These are phyloP conservation scores for Rubia balearica DNA, from an alignment of 305 asterid genomes.

Conservation along the genomic window DNA sequence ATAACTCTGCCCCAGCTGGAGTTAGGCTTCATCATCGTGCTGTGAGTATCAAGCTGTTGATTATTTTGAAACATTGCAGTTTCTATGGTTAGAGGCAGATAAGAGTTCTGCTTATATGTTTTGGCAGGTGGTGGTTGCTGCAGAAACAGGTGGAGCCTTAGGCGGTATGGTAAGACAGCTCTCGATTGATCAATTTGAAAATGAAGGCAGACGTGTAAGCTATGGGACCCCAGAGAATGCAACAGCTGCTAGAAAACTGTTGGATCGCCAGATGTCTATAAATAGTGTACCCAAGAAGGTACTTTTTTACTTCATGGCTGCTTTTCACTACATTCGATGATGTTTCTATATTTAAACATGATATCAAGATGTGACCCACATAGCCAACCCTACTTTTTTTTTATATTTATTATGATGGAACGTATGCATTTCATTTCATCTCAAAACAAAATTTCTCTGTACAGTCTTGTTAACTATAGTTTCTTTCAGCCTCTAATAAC, in stretches of 20 bases:
- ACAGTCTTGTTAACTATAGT: too few species aligned
- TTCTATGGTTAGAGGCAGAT: conserved; percentile 12
- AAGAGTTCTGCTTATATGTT: conserved; percentile 20
- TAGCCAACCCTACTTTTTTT: too few species aligned
- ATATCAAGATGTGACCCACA: too few species aligned
- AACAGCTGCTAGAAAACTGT: conserved; percentile 91
- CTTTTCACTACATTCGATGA: background rate
- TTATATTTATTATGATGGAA: too few species aligned
- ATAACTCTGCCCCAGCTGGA: conserved; percentile 75
- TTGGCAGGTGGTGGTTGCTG: conserved; percentile 94
- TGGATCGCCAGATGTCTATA: conserved; percentile 95
- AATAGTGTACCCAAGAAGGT: conserved; percentile 98
- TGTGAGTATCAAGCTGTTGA: conserved; percentile 47
- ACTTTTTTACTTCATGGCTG: background rate
- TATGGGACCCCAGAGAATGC: conserved; percentile 99
- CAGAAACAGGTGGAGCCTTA: conserved; percentile 96
- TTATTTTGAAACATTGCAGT: background rate
- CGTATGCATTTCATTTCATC: too few species aligned
- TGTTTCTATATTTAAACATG: background rate
- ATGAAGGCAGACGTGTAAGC: conserved; percentile 98
- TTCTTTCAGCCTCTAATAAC: too few species aligned
- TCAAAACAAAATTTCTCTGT: too few species aligned
- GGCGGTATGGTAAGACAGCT: conserved; percentile 99
- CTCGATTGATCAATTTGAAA: conserved; percentile 98
- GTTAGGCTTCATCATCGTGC: conserved; percentile 99